Base-by-base conservation (phyloP, 331 rosid species). In the Quercus phellos region DNA sequence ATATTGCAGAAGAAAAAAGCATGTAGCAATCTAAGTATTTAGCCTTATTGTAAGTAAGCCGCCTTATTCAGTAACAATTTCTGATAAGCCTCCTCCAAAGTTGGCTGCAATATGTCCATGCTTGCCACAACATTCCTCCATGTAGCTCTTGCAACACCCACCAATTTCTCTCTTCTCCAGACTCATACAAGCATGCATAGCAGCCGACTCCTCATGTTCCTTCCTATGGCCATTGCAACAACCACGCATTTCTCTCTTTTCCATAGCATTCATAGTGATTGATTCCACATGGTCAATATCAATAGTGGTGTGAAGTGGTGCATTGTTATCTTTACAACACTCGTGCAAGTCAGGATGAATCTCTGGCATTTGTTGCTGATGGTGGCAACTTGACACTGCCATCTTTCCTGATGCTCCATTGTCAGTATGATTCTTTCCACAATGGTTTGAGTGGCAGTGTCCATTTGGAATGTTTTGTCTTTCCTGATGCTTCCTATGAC, bases 121-220 rank as follows among this genome's bases (percentile, higher is more conserved):
- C 27, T 55, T 83, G 70, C 78, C 73, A 60, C 97, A 92, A 3
- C 97, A 90, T 83, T 94, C 94, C 85, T 81, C 86, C 95, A 84
- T 85, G 86, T 92, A 92, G 82, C 97, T 92, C 87, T 85, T 88
- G 86, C 97, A 85, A 72, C 97, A 94, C 22, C 94, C 93, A 34
- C 89, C 85, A 60, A 72, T 34, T 51, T 73, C 89, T 79, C 97
- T 89, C 22, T 88, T 89, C 51, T 87, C 87, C 53, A 87, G 82
- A 67, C 85, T 81, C 67, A 70, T 11, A 74, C 93, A 89, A 69
- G 85, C 85, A 67, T 88, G 84, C 21, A 32, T 35, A 60, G 81
- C 22, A 2, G 51, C 27, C 2, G 77, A 54, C 17, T 76, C 78
- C 2, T 35, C 14, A 24, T 60, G 73, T 58, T 80, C 85, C 32